Base-by-base conservation (phyloP, 768 basidiomycete genomes). In the Gymnopilus junonius region DNA sequence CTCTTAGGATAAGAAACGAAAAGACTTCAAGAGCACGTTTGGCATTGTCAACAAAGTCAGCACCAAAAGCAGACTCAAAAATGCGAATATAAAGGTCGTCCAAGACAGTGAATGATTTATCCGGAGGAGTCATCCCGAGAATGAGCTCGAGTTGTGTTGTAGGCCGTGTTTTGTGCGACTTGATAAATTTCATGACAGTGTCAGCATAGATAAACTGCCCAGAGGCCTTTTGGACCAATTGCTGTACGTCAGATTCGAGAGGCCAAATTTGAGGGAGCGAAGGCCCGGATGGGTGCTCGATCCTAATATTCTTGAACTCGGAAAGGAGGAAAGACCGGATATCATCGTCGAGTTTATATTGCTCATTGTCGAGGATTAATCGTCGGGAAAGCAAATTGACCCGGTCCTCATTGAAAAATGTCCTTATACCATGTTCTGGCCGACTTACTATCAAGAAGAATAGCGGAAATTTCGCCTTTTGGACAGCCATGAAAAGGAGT, bases 111-210 rank as follows among this genome's bases (percentile, higher is more conserved):
- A 60, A 60, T 3, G 50, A 37, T 17, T 20, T 32, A 21, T 51
- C 27, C 27, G 45, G 8, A 5, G 54, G 21, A 14, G 27, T 3
- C 14, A 45, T 15, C 8, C 21, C 51, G 5, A 61, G 32, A 21
- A 61, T 32, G 7, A 55, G 54, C n/a, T 35, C 29, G 10, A 61
- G 42, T 25, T 25, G 25, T 20, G 31, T 29, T 6, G 17, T 17
- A 14, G 60, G 60, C 14, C 51, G 31, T 2, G 14, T 11, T 8
- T 43, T 27, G 29, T n/a, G 53, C 1, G 25, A 42, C 21, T 45
- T 34, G 29, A 61, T 34, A 37, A 61, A 61, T 35, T 55, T 61
- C 27, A 61, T 55, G 12, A 55, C 60, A 12, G 60, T 61, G 15
- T 40, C n/a, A 12, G 42, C 60, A 31, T 45, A 61, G 11, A 61